A percentile compares a stretch with the other conserved stretches of the same genome.
These are phyloP conservation scores for Termitomyces sp. DNA, from an alignment of 768 basidiomycete species.

Conservation along the genomic window DNA sequence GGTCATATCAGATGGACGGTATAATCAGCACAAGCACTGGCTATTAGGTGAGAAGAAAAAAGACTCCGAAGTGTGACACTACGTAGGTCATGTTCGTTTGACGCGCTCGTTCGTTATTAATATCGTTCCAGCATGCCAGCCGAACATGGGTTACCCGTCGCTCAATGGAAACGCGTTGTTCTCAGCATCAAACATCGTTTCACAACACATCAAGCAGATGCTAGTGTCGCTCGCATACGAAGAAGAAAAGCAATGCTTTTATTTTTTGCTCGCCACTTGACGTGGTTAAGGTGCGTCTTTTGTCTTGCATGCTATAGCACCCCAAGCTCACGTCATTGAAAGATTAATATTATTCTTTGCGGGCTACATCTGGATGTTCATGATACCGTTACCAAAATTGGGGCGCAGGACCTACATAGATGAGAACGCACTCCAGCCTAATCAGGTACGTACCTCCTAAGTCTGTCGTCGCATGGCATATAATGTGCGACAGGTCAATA, in stretches of 20 bases:
- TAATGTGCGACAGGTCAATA: conserved; percentile 61
- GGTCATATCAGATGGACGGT: conserved; percentile 35
- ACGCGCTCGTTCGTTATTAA: not conserved
- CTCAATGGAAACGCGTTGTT: conserved; percentile 9
- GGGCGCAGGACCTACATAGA: conserved; percentile 78
- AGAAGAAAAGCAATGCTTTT: conserved; percentile 35
- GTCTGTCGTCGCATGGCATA: not conserved
- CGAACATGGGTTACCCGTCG: not conserved
- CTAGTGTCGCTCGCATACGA: conserved; percentile 38
- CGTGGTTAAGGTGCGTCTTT: conserved; percentile 30
- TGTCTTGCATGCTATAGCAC: not conserved
- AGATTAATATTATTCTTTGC: conserved; percentile 55
- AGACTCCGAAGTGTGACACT: conserved; percentile 8
- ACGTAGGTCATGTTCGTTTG: not conserved
- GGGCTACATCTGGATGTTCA: conserved; percentile 83
- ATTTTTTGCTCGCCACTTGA: conserved; percentile 29
- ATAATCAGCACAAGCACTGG: not conserved
- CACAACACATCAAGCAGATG: conserved; percentile 11
- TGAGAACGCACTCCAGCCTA: conserved; percentile 94
- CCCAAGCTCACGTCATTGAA: conserved; percentile 6
- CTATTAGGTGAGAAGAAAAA: not conserved
- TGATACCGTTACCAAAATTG: conserved; percentile 62
- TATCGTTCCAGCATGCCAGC: not conserved
- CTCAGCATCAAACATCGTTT: conserved; percentile 20
- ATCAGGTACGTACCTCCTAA: conserved; percentile 52